Percentiles rank a stretch among this genome's conserved stretches.
Conservation (phyloP, 2,329 filamentous ascomycete genomes). For the Colletotrichum sp. region DNA sequence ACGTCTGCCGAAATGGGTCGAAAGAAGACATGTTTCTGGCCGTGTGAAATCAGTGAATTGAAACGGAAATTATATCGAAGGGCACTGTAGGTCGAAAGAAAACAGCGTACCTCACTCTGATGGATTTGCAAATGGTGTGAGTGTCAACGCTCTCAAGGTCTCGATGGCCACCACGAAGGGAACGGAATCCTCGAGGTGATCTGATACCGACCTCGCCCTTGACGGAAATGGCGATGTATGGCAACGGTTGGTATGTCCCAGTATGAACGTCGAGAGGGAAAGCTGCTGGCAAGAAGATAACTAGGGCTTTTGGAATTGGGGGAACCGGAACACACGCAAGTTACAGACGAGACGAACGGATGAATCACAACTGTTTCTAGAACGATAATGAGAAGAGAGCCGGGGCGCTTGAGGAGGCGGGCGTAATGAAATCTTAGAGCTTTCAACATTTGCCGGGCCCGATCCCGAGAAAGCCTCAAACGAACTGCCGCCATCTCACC, state of each 20-base stretch:
- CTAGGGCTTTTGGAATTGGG: neutral
- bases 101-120: neutral
- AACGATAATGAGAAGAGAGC: neutral
- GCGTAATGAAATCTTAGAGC: neutral
- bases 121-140: neutral
- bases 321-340: neutral
- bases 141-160: neutral
- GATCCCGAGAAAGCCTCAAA: neutral
- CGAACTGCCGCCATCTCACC: neutral
- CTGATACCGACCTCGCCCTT: neutral
- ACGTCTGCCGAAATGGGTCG: constrained; percentile 39
- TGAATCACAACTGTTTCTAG: neutral
- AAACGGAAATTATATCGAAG: neutral
- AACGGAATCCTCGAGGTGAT: neutral
- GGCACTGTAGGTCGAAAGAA: neutral
- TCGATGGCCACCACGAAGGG: neutral
- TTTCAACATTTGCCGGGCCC: neutral
- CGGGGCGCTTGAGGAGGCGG: neutral
- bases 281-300: neutral
- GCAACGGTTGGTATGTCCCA: neutral
- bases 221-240: neutral
- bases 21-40: constrained; percentile 25
- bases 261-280: neutral
- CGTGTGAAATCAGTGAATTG: neutral
- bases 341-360: neutral